A percentile compares a stretch with the other conserved stretches of the same genome.
These are phyloP conservation scores for Lactarius quietus DNA, from an alignment of 768 basidiomycete genomes.

Conservation along the genomic window DNA sequence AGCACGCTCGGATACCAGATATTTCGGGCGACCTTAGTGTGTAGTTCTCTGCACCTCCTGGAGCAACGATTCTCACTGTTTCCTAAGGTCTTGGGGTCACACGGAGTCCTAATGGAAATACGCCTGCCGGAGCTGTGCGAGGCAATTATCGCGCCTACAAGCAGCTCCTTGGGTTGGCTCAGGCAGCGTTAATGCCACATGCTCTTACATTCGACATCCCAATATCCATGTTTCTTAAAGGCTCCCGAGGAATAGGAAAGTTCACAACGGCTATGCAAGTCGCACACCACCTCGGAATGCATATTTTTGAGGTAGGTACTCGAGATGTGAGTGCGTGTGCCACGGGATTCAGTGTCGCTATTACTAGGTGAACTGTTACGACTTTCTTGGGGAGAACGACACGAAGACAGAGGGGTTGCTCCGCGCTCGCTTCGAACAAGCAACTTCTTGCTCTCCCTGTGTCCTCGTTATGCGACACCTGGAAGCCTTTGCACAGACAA, in stretches of 20 bases:
- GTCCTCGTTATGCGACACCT: slow-evolving; percentile 75
- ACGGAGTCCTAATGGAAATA: not conserved
- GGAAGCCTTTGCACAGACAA: slow-evolving; percentile 73
- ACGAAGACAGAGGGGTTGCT: slow-evolving; percentile 71
- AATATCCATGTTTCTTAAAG: slow-evolving; percentile 73
- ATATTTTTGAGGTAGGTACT: slow-evolving; percentile 64
- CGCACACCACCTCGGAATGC: slow-evolving; percentile 64
- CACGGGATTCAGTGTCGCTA: not conserved
- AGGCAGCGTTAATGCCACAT: slow-evolving; percentile 54
- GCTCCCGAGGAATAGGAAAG: slow-evolving; percentile 80
- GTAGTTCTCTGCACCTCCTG: slow-evolving; percentile 25
- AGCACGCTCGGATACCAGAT: slow-evolving; percentile 60
- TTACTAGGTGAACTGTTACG: slow-evolving; percentile 78
- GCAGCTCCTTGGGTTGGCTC: slow-evolving; percentile 54
- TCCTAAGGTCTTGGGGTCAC: not conserved
- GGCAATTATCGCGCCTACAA: slow-evolving; percentile 37
- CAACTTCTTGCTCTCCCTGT: slow-evolving; percentile 76
- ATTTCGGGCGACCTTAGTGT: slow-evolving; percentile 50
- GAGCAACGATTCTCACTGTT: not conserved
- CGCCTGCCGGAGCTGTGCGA: not conserved
- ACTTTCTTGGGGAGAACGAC: slow-evolving; percentile 74
- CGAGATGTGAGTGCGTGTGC: not conserved
- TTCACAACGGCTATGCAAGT: slow-evolving; percentile 55
- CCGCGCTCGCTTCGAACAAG: slow-evolving; percentile 71
- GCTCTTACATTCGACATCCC: slow-evolving; percentile 60